phyloP scores from a whole-genome alignment of 495 filamentous ascomycete genomes.

The Trypethelium eluteriae region DNA sequence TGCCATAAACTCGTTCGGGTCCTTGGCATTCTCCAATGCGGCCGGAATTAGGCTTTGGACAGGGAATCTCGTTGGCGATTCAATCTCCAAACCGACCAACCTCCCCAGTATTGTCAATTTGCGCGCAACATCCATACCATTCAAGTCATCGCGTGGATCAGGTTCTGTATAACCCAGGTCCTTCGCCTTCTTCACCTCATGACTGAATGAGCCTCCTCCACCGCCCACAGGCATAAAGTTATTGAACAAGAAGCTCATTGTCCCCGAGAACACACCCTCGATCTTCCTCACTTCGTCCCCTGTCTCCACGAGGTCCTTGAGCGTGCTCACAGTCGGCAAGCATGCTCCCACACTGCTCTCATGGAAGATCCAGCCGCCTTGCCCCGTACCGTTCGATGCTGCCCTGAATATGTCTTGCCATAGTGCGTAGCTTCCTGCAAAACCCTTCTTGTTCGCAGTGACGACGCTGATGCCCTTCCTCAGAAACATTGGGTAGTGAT shows the following conservation, averaged over 20 bases:
- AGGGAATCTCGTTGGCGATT: constrained; percentile 74
- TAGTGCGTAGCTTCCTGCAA: constrained; percentile 63
- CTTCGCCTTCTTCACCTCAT: constrained; percentile 81
- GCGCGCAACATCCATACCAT: constrained; percentile 92
- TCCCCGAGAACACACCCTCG: constrained; percentile 94
- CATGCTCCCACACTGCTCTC: constrained; percentile 90
- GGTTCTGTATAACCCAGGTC: constrained; percentile 95
- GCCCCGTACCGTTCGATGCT: constrained; percentile 36
- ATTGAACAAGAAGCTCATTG: constrained; percentile 95
- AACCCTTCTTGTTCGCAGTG: constrained; percentile 96
- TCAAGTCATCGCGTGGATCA: constrained; percentile 90
- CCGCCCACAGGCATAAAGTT: constrained; percentile 55
- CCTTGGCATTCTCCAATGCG: constrained; percentile 64
- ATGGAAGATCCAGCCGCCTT: constrained; percentile 77
- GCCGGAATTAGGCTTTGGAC: constrained; percentile 84
- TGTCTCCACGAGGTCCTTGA: constrained; percentile 81
- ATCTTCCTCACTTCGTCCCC: constrained; percentile 82
- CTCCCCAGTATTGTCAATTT: constrained; percentile 92
- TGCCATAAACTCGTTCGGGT: constrained; percentile 73
- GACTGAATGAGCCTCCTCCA: constrained; percentile 64
- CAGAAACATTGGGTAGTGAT: constrained; percentile 70
- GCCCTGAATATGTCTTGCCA: constrained; percentile 76
- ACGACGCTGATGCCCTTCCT: constrained; percentile 75
- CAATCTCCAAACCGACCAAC: constrained; percentile 66
- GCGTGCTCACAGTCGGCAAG: constrained; percentile 81